Percentiles rank a stretch among this genome's conserved stretches.
Conservation (phyloP, 768 basidiomycete species). For the Dendrothele bispora region DNA sequence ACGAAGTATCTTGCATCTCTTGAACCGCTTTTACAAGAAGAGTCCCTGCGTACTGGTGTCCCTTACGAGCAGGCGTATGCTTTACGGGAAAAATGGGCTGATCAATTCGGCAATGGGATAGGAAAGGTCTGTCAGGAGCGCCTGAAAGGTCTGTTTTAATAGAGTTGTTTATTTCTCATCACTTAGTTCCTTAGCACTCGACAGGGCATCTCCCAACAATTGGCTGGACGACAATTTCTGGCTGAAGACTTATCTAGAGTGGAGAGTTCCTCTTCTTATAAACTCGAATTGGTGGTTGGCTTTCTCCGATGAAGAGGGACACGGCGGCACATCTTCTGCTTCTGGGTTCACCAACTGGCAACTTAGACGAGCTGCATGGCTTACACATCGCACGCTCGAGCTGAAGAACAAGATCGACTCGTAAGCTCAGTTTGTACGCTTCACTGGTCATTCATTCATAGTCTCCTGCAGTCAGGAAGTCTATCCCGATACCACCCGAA, state of each 20-base stretch:
- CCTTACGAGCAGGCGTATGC: constrained; percentile 52
- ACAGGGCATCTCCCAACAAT: constrained; percentile 80
- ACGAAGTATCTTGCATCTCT: constrained; percentile 78
- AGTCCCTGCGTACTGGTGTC: constrained; percentile 57
- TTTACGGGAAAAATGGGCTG: constrained; percentile 56
- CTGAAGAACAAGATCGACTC: constrained; percentile 66
- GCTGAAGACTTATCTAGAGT: constrained; percentile 86
- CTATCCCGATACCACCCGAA: constrained; percentile 68
- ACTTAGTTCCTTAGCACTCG: constrained; percentile 58
- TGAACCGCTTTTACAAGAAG: constrained; percentile 76
- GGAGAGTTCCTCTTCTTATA: constrained; percentile 80
- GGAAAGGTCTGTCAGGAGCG: constrained; percentile 72
- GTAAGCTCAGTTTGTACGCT: constrained; percentile 49
- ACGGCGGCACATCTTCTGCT: constrained; percentile 17
- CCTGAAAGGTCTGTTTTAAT: constrained; percentile 55
- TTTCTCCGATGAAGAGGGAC: constrained; percentile 65
- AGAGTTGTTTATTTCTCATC: constrained; percentile 19
- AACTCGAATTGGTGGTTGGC: constrained; percentile 98
- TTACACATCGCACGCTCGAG: constrained; percentile 67
- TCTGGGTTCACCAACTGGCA: constrained; percentile 71
- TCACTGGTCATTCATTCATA: constrained; percentile 7
- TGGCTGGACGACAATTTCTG: constrained; percentile 97
- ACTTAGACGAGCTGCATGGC: constrained; percentile 80
- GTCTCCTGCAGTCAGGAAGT: constrained; percentile 56
- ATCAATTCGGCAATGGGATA: constrained; percentile 70